Evolutionary conservation across 305 asterid species (phyloP).

Genomic region (Withania somnifera): DNA sequence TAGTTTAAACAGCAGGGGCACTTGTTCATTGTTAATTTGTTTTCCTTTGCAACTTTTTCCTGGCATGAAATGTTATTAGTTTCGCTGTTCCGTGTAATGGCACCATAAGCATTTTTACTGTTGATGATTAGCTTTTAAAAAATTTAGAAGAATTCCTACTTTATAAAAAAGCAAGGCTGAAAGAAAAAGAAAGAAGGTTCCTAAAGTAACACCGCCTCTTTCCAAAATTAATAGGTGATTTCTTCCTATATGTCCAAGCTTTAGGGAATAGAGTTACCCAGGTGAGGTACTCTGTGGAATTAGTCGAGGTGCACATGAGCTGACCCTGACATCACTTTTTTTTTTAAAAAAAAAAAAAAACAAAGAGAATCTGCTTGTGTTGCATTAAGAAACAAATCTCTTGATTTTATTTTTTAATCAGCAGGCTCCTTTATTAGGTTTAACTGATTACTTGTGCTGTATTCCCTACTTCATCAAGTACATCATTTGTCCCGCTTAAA

Average conservation of each 20-base stretch:
- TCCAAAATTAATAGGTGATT: neutral
- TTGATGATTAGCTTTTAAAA: neutral
- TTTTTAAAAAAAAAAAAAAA: neutral
- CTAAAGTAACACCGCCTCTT: neutral
- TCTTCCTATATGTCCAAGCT: neutral
- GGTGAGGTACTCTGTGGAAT: neutral
- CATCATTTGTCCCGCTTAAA: neutral
- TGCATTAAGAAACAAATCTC: neutral
- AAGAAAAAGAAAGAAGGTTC: neutral
- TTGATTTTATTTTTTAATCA: neutral
- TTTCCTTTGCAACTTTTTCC: neutral
- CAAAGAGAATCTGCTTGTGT: neutral
- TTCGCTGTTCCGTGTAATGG: neutral
- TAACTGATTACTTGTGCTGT: neutral
- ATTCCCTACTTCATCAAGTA: neutral
- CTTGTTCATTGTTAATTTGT: neutral
- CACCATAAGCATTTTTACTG: neutral
- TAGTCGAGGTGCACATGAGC: neutral
- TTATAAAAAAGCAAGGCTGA: neutral
- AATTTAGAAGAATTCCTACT: neutral
- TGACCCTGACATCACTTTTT: neutral
- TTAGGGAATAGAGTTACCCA: neutral
- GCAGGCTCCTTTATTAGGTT: neutral
- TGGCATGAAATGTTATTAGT: neutral
- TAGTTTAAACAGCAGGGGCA: neutral